Evolutionary conservation across 2,329 filamentous ascomycete genomes (phyloP).

Genomic region (Metarhizium album): DNA sequence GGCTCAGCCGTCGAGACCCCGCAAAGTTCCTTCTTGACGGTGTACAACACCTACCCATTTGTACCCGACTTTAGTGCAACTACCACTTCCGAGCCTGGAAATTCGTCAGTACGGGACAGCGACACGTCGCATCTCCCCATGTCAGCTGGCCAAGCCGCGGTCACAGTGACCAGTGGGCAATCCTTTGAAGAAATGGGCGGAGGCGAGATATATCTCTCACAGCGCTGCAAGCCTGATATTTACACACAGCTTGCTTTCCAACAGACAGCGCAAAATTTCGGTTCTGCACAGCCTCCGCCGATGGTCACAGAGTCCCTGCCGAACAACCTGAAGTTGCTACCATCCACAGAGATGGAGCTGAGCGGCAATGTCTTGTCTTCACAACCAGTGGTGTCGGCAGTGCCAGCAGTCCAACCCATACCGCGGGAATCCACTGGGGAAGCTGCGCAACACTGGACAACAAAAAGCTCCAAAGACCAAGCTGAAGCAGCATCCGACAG

Average conservation of each 20-base stretch:
- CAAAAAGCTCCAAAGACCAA: not conserved
- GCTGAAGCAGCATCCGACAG: not conserved
- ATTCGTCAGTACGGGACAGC: not conserved
- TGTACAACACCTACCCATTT: not conserved
- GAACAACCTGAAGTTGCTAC: not conserved
- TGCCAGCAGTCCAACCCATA: not conserved
- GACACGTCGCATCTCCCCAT: not conserved
- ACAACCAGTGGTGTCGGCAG: not conserved
- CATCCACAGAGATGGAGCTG: not conserved
- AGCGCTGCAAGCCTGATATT: not conserved
- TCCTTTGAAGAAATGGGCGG: conserved; percentile 1
- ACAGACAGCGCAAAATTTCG: not conserved
- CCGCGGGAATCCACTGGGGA: not conserved
- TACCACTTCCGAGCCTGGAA: not conserved
- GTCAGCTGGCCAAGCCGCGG: not conserved
- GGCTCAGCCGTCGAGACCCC: not conserved
- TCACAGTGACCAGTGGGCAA: not conserved
- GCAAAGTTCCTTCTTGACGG: not conserved
- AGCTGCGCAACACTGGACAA: not conserved
- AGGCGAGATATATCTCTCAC: not conserved
- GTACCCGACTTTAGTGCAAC: not conserved
- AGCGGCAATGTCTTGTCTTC: not conserved
- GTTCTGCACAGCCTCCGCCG: not conserved
- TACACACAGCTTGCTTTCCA: not conserved
- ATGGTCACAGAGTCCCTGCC: not conserved